Base-by-base conservation (phyloP, 2,329 filamentous ascomycete species). In the Penicillium decumbens region DNA sequence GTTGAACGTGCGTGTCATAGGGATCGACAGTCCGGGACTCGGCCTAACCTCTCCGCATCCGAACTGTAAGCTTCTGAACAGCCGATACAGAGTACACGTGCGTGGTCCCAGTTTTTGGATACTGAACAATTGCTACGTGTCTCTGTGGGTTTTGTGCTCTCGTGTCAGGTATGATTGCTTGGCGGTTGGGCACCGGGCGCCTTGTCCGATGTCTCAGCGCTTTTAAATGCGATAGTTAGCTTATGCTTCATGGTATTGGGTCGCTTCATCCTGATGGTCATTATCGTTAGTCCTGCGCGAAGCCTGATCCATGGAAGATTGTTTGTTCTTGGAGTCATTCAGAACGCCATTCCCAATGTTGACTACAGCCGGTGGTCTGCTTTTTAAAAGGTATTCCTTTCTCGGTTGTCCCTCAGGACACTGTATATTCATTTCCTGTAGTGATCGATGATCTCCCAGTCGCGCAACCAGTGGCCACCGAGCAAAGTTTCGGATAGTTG, bases 1-100 rank as follows among this genome's bases (percentile, higher is more conserved):
- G 30, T 23, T 48, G 41, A 50, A 51, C 46, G 43, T 53, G 29
- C 45, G 54, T 33, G 30, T 51, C 30, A 44, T 55, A 39, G 41
- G 32, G 15, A 43, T 53, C 37, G 50, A 55, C 46, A 50, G 50
- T 15, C 49, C 54, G 28, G 49, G 49, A 27, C 30, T 46, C 24
- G 51, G 51, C 27, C 43, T 48, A 28, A 46, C 45, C 23, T 50
- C 53, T 24, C 41, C 50, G 32, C 49, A 41, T 25, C 42, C 32
- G 27, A 45, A n/a, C 27, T 38, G 49, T 40, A 54, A 49, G 43
- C 45, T 53, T 42, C 38, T 49, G 33, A 41, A 43, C 49, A 6
- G 32, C 44, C 13, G 51, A 52, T 20, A 27, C 42, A 13, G 20
- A 4, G 3, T 23, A 23, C 20, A 23, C 46, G 51, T 39, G 49